phyloP scores from a whole-genome alignment of 495 filamentous ascomycete species.

The Lasiosphaeriaceae sp. region DNA sequence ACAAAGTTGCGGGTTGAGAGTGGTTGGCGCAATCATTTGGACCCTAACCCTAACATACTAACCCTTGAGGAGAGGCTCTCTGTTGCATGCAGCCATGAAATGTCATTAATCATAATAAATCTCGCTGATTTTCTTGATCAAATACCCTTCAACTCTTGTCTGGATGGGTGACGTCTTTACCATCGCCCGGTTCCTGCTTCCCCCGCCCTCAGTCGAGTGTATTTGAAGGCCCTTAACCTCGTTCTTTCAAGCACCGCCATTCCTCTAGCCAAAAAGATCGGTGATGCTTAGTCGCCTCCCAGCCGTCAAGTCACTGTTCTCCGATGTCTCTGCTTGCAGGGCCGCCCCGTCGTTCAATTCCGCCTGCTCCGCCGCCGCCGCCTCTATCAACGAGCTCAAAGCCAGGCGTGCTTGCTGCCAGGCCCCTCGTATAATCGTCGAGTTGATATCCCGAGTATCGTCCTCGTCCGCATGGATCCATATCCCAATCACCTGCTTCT shows the following conservation, averaged over 20 bases:
- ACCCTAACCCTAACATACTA: neutral
- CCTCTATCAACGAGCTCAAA: conserved; percentile 11
- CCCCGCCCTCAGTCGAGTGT: no score
- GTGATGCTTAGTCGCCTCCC: conserved; percentile 28
- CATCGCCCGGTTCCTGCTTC: no score
- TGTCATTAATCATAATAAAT: no score
- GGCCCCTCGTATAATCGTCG: conserved; percentile 32
- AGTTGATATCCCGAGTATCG: conserved; percentile 34
- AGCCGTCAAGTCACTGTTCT: neutral
- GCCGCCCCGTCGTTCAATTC: conserved; percentile 8
- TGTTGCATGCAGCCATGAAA: no score
- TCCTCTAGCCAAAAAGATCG: conserved; percentile 31
- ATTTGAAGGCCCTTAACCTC: no score
- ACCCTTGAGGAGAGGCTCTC: no score
- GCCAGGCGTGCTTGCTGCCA: conserved; percentile 36
- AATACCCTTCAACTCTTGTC: no score
- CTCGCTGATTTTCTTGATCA: no score
- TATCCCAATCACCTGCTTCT: conserved; percentile 37
- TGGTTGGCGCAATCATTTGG: no score
- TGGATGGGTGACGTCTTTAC: no score
- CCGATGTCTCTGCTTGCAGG: neutral
- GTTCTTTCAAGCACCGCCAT: conserved; percentile 7
- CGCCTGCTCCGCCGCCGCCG: conserved; percentile 4
- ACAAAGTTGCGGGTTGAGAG: neutral
- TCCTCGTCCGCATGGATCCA: conserved; percentile 46